Evolutionary conservation across 148 eudicot species (phyloP), one percentile per base, ranked within the genome.

Genomic region (Chenopodium berlandieri): DNA sequence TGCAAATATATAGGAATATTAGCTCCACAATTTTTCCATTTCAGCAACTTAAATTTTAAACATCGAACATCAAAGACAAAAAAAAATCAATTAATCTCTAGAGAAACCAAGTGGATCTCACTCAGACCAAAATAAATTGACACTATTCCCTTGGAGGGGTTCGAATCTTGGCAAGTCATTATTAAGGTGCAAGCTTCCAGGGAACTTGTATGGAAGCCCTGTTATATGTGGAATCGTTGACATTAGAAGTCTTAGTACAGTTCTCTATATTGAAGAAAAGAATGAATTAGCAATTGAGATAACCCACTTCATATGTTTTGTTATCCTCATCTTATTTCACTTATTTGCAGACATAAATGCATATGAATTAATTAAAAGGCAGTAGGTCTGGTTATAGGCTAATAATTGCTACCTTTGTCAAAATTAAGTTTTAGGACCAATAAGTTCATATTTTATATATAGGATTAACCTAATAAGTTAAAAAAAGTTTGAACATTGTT

Each of bases 1-100:
- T 95, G 91, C 68, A 76, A 77, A 85, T 44, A 69, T 31, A 1
- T 31, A 30, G 58, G 54, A 68, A 78, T 46, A 73, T 27, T 67
- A 65, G 63, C 48, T 71, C 72, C 32, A 71, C 32, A 4, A 34
- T 32, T n/a, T 62, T 54, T 47, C 71, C 58, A 30, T 50, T 50
- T 37, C 7, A 44, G 46, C 19, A 54, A 30, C 27, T 54, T 69
- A 65, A 14, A 46, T 16, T 47, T 22, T 7, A 60, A 71, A 34
- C 12, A 78, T 30, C 34, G 11, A 22, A 14, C 17, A 66, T 10
- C 31, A 23, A 34, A 19, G 50, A 44, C 71, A 67, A 67, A 67
- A 17, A 47, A 50, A 73, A 23, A 48, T 9, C 48, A 10, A 5
- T 8, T 34, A 16, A 14, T 8, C 34, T 37, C 5, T 14, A 1